Base-by-base conservation (phyloP, 306 rosid genomes). In the Trifolium fragiferum region DNA sequence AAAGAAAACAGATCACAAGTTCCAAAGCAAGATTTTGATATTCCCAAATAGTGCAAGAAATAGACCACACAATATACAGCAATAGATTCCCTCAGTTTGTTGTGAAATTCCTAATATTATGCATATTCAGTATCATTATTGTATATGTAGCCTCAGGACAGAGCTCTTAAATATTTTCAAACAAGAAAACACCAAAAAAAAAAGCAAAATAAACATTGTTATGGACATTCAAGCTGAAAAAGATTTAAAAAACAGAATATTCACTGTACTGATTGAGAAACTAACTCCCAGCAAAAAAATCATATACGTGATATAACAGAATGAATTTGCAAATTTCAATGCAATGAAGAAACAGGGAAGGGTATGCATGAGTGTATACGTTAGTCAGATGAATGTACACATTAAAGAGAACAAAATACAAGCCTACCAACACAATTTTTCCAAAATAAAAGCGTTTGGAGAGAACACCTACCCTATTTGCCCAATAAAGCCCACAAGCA, bases 401-500 rank as follows among this genome's bases (percentile, higher is more conserved):
- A 53, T 68, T 64, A 20, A 20, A 65, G 53, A 20, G 20, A 25
- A 11, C n/a, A 10, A 23, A 53, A 32, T 41, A 30, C 4, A 14
- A 64, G 20, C 13, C 44, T 7, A 65, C 21, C 40, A 9, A 54
- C 50, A 35, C 27, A 14, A 33, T 47, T 55, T 40, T 25, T 32
- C 1, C 23, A 54, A 61, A 67, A 2, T 61, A 78, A 63, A 77
- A 13, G 35, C 68, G 12, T 25, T 18, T 38, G 32, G 70, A 74
- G 70, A 60, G 72, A 50, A 83, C 67, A 90, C 89, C 50, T 32
- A 93, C 98, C 97, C 88, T 90, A 78, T 90, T 93, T 75, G 98
- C 88, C 98, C 98, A 93, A 63, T 89, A 90, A 13, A 93, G 98
- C 15, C 98, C 98, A 80, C 98, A 93, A 25, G 98, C 98, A 74